Base-by-base conservation (phyloP, 805 yeast species). In the Isabelozyma heimii region DNA sequence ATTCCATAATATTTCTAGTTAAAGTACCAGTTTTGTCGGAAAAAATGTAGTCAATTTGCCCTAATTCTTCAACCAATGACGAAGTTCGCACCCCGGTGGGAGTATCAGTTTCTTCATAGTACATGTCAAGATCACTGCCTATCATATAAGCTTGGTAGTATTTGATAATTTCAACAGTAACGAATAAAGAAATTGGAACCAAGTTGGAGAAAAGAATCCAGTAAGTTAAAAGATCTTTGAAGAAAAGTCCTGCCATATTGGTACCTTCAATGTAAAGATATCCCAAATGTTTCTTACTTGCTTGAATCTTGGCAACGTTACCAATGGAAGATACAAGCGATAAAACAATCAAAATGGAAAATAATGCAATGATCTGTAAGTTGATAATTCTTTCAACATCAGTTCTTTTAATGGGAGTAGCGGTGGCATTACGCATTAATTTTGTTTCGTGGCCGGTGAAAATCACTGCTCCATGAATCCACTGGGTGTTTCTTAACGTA, bases 361-460 rank as follows among this genome's bases (percentile, higher is more conserved):
- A 94, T 52, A 94, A 73, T 1, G 92, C 96, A 50, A 94, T 71
- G 59, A 94, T 92, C 67, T 94, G 99, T 58, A 89, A 69, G 64
- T 94, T 95, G 58, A 94, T 92, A 69, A 91, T 87, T 65, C 96
- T 82, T 73, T 94, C 99, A 12, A 95, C 97, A 24, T 96, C 96
- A 0, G 99, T 94, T 60, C 96, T 81, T 65, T 94, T 94, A 60
- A 94, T 95, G 9, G 99, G 99, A 2, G 99, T 85, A 1, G 99
- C 97, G 2, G 98, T 91, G 15, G 99, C 99, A 71, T 94, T 94
- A 64, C 99, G 83, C 98, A 94, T 92, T 55, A 94, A 76, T 62
- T 94, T 94, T 0, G 99, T 94, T 70, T 94, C 99, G 65, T 95
- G 99, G 16, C 99, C 99, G 0, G 99, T 94, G 65, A 92, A 94